Evolutionary conservation across 2,329 filamentous ascomycete species (phyloP).

Genomic region (Meredithiella fracta): DNA sequence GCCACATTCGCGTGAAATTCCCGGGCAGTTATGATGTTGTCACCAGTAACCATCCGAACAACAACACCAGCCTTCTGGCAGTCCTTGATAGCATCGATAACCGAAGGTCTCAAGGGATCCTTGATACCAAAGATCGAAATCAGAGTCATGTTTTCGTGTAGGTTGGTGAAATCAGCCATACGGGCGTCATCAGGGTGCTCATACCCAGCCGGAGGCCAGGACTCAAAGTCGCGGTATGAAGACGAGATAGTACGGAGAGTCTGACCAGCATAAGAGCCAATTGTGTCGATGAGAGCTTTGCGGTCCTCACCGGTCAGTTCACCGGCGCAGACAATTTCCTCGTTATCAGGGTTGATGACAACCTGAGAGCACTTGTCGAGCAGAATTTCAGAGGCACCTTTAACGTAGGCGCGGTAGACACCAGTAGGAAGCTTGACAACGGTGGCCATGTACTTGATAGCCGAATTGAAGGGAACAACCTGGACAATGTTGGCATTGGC

Average conservation of each 20-base stretch:
- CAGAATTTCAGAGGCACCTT: slow-evolving; percentile 39
- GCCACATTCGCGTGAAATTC: slow-evolving; percentile 58
- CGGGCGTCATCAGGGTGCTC: slow-evolving; percentile 25
- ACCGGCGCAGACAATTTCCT: slow-evolving; percentile 30
- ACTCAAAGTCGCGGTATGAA: slow-evolving; percentile 58
- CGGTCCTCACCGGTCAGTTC: slow-evolving; percentile 41
- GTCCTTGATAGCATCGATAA: slow-evolving; percentile 45
- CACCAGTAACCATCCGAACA: slow-evolving; percentile 58
- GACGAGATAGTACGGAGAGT: slow-evolving; percentile 60
- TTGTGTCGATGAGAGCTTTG: slow-evolving; percentile 12
- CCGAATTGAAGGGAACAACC: slow-evolving; percentile 38
- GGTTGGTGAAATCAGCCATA: slow-evolving; percentile 34
- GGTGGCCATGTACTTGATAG: slow-evolving; percentile 39
- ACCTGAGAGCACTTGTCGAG: slow-evolving; percentile 27
- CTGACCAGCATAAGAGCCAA: slow-evolving; percentile 14
- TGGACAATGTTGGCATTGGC: slow-evolving; percentile 31
- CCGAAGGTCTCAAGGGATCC: slow-evolving; percentile 49
- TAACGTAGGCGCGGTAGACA: slow-evolving; percentile 31
- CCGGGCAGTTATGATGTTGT: slow-evolving; percentile 54
- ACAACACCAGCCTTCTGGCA: slow-evolving; percentile 49
- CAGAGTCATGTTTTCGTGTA: slow-evolving; percentile 50
- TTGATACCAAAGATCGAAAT: slow-evolving; percentile 55
- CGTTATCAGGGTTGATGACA: slow-evolving; percentile 27
- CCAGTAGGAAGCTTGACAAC: slow-evolving; percentile 31
- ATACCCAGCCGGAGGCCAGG: slow-evolving; percentile 55